Conservation (phyloP, 495 filamentous ascomycete genomes). For the Chaetomidium leptoderma region DNA sequence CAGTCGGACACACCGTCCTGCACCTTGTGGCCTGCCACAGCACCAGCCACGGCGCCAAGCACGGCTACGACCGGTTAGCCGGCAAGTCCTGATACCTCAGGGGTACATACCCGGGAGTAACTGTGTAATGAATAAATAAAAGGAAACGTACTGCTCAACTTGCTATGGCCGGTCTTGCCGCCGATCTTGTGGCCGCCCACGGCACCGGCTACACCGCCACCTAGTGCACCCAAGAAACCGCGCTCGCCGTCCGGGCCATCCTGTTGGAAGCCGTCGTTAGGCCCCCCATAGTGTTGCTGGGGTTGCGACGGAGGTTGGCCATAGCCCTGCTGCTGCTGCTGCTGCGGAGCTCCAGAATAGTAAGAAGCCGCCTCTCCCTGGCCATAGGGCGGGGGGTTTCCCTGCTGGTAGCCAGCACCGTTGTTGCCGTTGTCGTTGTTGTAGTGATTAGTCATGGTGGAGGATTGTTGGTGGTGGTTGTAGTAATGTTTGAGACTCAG, state of each 20-base stretch:
- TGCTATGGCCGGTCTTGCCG: constrained; percentile 32
- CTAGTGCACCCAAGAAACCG: constrained; percentile 34
- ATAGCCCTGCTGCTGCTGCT: constrained; percentile 20
- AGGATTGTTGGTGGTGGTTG: background rate
- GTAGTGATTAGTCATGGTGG: constrained; percentile 12
- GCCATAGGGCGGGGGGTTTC: constrained; percentile 3
- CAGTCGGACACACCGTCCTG: constrained; percentile 36
- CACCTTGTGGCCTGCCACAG: constrained; percentile 37
- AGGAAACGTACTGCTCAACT: constrained; percentile 20
- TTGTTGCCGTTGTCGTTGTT: constrained; percentile 16
- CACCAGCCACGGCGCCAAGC: constrained; percentile 34
- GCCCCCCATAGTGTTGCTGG: constrained; percentile 19
- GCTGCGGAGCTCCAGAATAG: constrained; percentile 15
- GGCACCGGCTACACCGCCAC: constrained; percentile 33
- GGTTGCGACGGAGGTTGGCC: constrained; percentile 7
- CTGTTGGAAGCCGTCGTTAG: constrained; percentile 12
- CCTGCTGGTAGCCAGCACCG: constrained; percentile 12
- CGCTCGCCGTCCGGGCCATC: constrained; percentile 32
- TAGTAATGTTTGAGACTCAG: background rate
- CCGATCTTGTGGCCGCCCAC: constrained; percentile 37
- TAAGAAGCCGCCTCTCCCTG: constrained; percentile 26
- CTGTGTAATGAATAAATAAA: background rate
- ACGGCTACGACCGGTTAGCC: constrained; percentile 14
- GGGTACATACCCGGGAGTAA: no score
- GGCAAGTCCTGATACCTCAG: background rate